These are phyloP conservation scores for Plasmodium knowlesi DNA, from an alignment of 169 alveolate species.

Conservation along the genomic window DNA sequence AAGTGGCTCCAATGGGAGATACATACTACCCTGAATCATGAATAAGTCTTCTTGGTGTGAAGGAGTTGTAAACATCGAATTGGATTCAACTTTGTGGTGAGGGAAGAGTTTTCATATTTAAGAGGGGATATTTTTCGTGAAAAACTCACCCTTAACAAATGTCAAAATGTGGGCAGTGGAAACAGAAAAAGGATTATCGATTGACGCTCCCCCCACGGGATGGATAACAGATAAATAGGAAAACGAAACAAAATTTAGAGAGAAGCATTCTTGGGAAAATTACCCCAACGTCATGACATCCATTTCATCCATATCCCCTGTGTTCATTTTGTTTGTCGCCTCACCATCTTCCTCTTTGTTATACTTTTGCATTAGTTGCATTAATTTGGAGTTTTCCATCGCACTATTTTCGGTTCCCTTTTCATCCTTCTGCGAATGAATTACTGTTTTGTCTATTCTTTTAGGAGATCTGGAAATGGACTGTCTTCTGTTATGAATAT, in stretches of 20 bases:
- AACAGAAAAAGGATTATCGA: neutral
- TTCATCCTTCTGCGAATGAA: constrained; percentile 4
- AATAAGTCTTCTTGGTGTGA: neutral
- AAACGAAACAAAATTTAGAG: neutral
- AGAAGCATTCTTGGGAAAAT: neutral
- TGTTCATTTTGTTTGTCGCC: neutral
- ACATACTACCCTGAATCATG: neutral
- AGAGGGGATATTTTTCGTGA: neutral
- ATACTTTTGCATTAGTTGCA: constrained; percentile 37
- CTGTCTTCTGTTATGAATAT: constrained; percentile 53
- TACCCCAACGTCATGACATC: constrained; percentile 66
- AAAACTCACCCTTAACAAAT: neutral
- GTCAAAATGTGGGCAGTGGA: neutral
- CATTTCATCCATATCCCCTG: constrained; percentile 39
- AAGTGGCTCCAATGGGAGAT: neutral
- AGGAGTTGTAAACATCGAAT: neutral
- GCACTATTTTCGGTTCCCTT: constrained; percentile 23
- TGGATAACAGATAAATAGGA: neutral
- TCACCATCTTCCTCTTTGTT: constrained; percentile 35
- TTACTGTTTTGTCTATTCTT: constrained; percentile 48
- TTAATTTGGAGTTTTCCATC: constrained; percentile 36
- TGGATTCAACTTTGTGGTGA: neutral
- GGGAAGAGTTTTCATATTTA: neutral
- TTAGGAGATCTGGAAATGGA: constrained; percentile 32
- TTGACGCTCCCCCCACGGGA: too few species aligned